Conservation (phyloP, 352 stramenopile species). For the Albugo candida region DNA sequence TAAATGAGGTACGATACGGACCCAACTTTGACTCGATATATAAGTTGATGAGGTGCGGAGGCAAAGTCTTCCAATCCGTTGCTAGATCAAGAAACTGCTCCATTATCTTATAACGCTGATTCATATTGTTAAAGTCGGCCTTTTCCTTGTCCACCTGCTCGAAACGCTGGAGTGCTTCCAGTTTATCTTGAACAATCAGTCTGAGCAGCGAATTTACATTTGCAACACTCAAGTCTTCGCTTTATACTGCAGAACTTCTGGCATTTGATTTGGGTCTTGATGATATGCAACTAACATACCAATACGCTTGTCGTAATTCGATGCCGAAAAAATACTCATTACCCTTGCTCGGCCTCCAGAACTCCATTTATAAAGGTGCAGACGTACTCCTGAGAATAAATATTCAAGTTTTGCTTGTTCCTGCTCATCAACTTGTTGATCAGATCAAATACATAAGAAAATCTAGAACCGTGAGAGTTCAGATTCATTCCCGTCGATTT, state of each 20-base stretch:
- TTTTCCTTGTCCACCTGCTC: constrained; percentile 22
- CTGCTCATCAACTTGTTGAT: constrained; percentile 76
- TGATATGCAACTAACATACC: constrained; percentile 69
- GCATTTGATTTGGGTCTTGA: constrained; percentile 38
- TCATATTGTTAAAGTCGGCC: constrained; percentile 20
- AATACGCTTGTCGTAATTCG: constrained; percentile 72
- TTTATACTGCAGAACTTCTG: constrained; percentile 79
- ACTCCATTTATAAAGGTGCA: constrained; percentile 53
- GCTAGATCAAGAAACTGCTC: constrained; percentile 58
- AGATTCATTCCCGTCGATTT: constrained; percentile 40
- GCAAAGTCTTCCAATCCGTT: constrained; percentile 55
- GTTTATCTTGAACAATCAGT: constrained; percentile 50
- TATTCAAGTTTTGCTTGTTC: constrained; percentile 59
- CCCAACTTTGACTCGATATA: constrained; percentile 44
- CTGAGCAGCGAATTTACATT: constrained; percentile 74
- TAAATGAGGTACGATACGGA: constrained; percentile 44
- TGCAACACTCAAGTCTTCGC: constrained; percentile 46
- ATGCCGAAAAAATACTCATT: constrained; percentile 76
- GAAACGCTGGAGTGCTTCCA: too few relatives aligned
- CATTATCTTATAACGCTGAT: constrained; percentile 43
- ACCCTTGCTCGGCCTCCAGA: constrained; percentile 70
- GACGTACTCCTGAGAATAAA: constrained; percentile 74
- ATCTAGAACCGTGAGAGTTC: constrained; percentile 66
- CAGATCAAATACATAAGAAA: constrained; percentile 51
- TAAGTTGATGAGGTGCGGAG: constrained; percentile 48